Percentiles rank a stretch among this genome's conserved stretches.
Evolutionary conservation across 2,329 filamentous ascomycete species (phyloP).

Genomic region (Ophidiomyces ophidiicola): DNA sequence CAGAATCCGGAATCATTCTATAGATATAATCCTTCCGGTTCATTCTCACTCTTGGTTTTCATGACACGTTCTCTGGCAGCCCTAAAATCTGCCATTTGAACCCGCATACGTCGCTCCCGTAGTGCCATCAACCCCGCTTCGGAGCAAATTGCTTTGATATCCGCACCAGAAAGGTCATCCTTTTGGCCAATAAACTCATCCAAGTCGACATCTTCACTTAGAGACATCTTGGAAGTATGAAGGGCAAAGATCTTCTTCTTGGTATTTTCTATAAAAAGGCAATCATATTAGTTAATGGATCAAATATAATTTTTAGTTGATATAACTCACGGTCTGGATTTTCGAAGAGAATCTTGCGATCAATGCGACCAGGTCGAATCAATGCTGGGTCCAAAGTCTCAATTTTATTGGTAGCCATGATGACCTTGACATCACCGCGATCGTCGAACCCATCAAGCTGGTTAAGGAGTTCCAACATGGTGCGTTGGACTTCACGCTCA

Average conservation of each 20-base stretch:
- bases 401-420: constrained; percentile 99
- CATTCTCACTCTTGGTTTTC: constrained; percentile 97
- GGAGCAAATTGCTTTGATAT: constrained; percentile 98
- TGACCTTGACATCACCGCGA: constrained; percentile 95
- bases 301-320: background rate
- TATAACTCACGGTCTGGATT: constrained; percentile 54
- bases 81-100: constrained; percentile 97
- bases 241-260: constrained; percentile 96
- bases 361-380: constrained; percentile 93
- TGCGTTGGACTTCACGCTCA: constrained; percentile 93
- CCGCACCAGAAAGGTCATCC: constrained; percentile 90
- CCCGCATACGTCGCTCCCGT: constrained; percentile 88
- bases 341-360: constrained; percentile 84
- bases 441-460: constrained; percentile 98
- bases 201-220: constrained; percentile 91
- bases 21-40: constrained; percentile 96
- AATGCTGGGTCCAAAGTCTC: constrained; percentile 91
- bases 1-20: constrained; percentile 38
- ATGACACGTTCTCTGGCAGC: constrained; percentile 84
- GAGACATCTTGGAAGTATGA: constrained; percentile 96
- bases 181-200: constrained; percentile 98
- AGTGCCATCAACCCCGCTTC: constrained; percentile 91
- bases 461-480: constrained; percentile 96
- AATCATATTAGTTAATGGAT: constrained; percentile 1
- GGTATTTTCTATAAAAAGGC: constrained; percentile 58